Evolutionary conservation across 208 protist species (phyloP).

Genomic region (Wallacemonas sp.): DNA sequence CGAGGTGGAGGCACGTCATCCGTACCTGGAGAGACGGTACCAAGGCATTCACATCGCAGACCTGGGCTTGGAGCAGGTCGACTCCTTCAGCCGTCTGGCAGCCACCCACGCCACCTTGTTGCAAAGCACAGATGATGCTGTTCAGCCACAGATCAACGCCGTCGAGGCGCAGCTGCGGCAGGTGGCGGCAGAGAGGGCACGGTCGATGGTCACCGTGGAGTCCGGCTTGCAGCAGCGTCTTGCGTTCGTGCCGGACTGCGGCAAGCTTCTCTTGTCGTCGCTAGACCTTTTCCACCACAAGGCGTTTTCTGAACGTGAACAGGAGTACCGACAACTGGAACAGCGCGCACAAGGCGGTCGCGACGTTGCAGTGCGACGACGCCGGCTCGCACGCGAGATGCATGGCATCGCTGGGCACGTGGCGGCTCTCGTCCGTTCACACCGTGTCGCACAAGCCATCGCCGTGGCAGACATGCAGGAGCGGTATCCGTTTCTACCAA

Average conservation of each 20-base stretch:
- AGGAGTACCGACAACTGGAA: slow-evolving; percentile 9
- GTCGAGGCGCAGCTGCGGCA: slow-evolving; percentile 8
- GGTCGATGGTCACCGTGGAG: slow-evolving; percentile 13
- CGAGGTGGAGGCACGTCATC: slow-evolving; percentile 35
- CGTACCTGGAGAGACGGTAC: slow-evolving; percentile 46
- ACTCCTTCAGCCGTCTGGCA: slow-evolving; percentile 16
- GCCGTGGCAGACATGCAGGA: slow-evolving; percentile 30
- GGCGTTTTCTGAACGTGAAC: slow-evolving; percentile 20
- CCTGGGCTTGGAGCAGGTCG: slow-evolving; percentile 35
- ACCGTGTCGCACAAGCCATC: slow-evolving; percentile 10
- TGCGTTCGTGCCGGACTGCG: slow-evolving; percentile 13
- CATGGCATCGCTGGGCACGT: slow-evolving; percentile 17
- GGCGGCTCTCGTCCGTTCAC: slow-evolving; percentile 12
- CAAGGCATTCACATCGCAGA: slow-evolving; percentile 36
- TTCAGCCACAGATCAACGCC: background rate
- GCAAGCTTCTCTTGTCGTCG: slow-evolving; percentile 14
- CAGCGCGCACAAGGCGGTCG: background rate
- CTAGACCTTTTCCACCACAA: slow-evolving; percentile 10
- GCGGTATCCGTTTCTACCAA: slow-evolving; percentile 34
- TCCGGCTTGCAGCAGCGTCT: slow-evolving; percentile 21
- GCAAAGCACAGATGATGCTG: background rate
- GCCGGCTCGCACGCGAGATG: slow-evolving; percentile 31
- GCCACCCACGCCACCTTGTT: background rate
- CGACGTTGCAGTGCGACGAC: slow-evolving; percentile 4
- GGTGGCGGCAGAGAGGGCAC: slow-evolving; percentile 14